Conservation (phyloP, 1,284 basidiomycete genomes). For the Fistulinella cinereoalba region DNA sequence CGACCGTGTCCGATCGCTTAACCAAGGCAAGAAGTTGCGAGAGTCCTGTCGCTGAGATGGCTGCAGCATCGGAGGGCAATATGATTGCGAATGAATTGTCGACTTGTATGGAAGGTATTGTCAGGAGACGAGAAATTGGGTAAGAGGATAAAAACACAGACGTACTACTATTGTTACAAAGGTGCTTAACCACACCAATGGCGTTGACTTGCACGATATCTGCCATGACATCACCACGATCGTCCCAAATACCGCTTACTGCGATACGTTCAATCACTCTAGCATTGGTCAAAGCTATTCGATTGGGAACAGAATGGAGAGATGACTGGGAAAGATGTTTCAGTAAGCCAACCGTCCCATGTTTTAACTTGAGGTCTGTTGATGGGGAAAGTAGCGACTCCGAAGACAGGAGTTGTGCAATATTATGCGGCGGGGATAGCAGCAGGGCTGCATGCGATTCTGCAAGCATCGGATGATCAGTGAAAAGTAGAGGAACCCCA, state of each 20-base stretch:
- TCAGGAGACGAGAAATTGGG: constrained; percentile 5
- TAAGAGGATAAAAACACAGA: constrained; percentile 9
- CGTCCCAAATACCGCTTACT: constrained; percentile 69
- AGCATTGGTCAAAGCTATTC: constrained; percentile 58
- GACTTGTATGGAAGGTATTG: constrained; percentile 41
- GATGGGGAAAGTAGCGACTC: constrained; percentile 47
- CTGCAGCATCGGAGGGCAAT: constrained; percentile 39
- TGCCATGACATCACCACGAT: constrained; percentile 68
- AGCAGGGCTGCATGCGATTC: constrained; percentile 66
- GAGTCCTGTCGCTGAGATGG: constrained; percentile 46
- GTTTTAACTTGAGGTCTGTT: constrained; percentile 79
- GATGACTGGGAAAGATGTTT: constrained; percentile 81
- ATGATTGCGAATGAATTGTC: constrained; percentile 61
- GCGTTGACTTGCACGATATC: constrained; percentile 86
- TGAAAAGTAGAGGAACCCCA: not conserved
- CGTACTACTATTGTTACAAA: constrained; percentile 76
- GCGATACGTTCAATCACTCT: constrained; percentile 62
- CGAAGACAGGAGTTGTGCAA: constrained; percentile 51
- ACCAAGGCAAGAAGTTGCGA: constrained; percentile 73
- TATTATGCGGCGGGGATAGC: constrained; percentile 49
- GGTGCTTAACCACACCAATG: constrained; percentile 85
- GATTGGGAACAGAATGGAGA: constrained; percentile 58
- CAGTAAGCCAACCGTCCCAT: constrained; percentile 78
- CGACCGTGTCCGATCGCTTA: constrained; percentile 75
- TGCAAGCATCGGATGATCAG: constrained; percentile 29